These are phyloP conservation scores for Alternaria incomplexa DNA, from an alignment of 2,329 filamentous ascomycete genomes.

Conservation along the genomic window DNA sequence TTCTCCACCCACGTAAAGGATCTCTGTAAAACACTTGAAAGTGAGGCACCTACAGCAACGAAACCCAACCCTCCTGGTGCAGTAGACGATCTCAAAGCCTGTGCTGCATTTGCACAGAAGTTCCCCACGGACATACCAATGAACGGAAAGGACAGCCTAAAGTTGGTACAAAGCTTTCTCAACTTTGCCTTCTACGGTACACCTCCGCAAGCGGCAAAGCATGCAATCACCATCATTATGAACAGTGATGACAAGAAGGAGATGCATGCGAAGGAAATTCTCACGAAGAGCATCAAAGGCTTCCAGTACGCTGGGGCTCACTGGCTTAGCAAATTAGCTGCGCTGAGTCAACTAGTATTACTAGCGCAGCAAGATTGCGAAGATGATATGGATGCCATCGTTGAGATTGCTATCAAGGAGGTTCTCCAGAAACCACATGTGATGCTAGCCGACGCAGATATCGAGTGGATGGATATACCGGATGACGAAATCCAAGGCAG, in stretches of 20 bases:
- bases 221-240: constrained; percentile 89
- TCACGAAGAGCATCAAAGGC: constrained; percentile 75
- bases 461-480: constrained; percentile 60
- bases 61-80: constrained; percentile 73
- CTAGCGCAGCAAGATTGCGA: constrained; percentile 76
- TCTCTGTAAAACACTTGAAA: constrained; percentile 83
- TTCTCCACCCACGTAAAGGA: constrained; percentile 93
- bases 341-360: constrained; percentile 76
- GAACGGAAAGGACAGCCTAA: constrained; percentile 64
- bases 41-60: constrained; percentile 75
- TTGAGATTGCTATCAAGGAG: constrained; percentile 76
- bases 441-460: constrained; percentile 62
- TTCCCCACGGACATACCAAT: constrained; percentile 82
- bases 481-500: constrained; percentile 87
- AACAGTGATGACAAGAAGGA: constrained; percentile 78
- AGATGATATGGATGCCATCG: constrained; percentile 72
- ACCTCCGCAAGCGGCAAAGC: constrained; percentile 85
- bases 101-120: constrained; percentile 86
- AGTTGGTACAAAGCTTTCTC: constrained; percentile 80
- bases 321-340: constrained; percentile 75
- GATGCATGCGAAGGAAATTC: constrained; percentile 82
- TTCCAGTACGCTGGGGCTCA: constrained; percentile 75
- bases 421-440: constrained; percentile 72
- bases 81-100: constrained; percentile 93
- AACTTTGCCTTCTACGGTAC: constrained; percentile 83